phyloP scores from a whole-genome alignment of 1,284 basidiomycete genomes.

The Tilletia setariae region DNA sequence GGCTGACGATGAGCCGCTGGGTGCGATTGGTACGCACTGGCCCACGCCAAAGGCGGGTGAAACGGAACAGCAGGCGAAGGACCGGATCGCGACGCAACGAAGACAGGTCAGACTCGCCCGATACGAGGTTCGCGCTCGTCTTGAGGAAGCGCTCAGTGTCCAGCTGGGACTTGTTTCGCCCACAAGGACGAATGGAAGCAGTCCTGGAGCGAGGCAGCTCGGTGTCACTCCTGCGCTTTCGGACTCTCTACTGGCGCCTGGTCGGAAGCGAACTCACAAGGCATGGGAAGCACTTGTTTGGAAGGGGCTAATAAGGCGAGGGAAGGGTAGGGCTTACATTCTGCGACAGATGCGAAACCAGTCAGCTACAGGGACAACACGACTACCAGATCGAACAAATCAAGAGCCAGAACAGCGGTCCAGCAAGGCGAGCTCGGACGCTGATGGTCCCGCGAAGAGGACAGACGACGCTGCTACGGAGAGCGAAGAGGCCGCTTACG shows the following conservation, averaged over 20 bases:
- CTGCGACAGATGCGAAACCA: neutral
- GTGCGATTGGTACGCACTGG: slow-evolving; percentile 24
- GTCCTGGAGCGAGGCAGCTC: neutral
- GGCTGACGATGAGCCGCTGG: slow-evolving; percentile 53
- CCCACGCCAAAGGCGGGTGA: neutral
- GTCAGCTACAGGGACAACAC: neutral
- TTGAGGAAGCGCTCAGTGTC: neutral
- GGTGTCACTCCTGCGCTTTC: neutral
- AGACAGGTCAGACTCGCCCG: neutral
- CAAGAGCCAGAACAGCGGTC: neutral
- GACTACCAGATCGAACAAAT: neutral
- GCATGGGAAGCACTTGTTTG: neutral
- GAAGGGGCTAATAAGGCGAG: neutral
- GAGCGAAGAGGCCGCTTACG: neutral
- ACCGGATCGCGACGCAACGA: neutral
- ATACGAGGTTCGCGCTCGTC: neutral
- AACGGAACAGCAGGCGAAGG: neutral
- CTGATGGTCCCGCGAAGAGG: neutral
- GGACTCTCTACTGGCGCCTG: slow-evolving; percentile 46
- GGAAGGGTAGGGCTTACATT: neutral
- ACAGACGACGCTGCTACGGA: neutral
- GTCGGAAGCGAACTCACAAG: neutral
- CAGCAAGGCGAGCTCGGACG: neutral
- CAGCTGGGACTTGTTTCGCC: neutral
- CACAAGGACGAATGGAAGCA: no score